phyloP scores from a whole-genome alignment of 331 rosid genomes.

The Dryas integrifolia region DNA sequence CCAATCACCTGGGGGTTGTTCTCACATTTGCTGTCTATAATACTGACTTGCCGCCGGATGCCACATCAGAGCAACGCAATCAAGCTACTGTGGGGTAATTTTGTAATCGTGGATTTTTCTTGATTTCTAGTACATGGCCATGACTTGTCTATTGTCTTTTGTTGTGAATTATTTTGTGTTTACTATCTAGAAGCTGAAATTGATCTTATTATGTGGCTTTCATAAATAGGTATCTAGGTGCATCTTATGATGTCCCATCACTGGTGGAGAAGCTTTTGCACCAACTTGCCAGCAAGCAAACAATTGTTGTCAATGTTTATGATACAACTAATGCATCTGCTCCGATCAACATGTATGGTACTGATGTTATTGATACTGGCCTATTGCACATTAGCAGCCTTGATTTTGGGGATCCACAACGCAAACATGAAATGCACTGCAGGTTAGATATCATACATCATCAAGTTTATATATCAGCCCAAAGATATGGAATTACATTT shows the following conservation, averaged over 20 bases:
- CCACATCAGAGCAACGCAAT: constrained; percentile 62
- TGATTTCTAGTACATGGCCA: background rate
- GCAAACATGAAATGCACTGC: constrained; percentile 99
- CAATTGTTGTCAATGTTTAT: constrained; percentile 89
- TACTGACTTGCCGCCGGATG: constrained; percentile 61
- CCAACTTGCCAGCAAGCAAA: constrained; percentile 97
- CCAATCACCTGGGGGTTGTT: constrained; percentile 88
- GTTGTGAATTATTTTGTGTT: background rate
- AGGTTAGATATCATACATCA: constrained; percentile 49
- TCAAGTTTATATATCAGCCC: constrained; percentile 8
- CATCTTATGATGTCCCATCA: constrained; percentile 90
- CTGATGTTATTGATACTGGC: constrained; percentile 77
- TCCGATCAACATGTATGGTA: constrained; percentile 78
- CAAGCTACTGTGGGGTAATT: constrained; percentile 89
- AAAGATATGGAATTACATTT: constrained; percentile 9
- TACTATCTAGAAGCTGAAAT: constrained; percentile 22
- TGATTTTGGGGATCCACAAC: constrained; percentile 91
- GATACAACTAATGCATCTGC: constrained; percentile 80
- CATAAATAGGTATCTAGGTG: constrained; percentile 79
- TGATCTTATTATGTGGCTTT: constrained; percentile 25
- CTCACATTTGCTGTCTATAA: constrained; percentile 89
- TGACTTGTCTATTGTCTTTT: background rate
- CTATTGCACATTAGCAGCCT: constrained; percentile 55
- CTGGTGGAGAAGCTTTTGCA: constrained; percentile 94
- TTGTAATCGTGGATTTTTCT: constrained; percentile 19